Base-by-base conservation (phyloP, 257 asterid genomes). In the Handroanthus guayacan region DNA sequence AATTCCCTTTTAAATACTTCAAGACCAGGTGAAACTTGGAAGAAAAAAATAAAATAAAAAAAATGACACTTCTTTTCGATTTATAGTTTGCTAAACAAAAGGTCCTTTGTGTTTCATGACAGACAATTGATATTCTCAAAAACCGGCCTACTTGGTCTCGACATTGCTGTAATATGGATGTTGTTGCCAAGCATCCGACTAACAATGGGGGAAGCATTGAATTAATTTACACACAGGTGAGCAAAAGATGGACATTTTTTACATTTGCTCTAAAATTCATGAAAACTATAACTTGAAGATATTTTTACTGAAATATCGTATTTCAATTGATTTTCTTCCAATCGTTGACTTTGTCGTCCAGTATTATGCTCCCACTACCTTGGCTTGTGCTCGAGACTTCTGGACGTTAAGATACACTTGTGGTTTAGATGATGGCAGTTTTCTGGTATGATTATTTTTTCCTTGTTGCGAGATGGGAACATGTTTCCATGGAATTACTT, bases 341-440 rank as follows among this genome's bases (percentile, higher is more conserved):
- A 47, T 43, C 37, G 18, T 51, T 62, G 57, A 68, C 62, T 63
- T 39, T 71, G 11, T 45, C 69, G 64, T 62, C 61, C 76, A 87
- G 91, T 76, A 66, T 67, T 82, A 87, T 76, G 86, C 88, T 79
- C 85, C 87, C 44, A 87, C 87, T 34, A 85, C 74, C 74, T 37
- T 87, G 82, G 87, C 89, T 9, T 77, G 70, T 75, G 86, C 88
- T 74, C 85, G 89, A 72, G 86, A 87, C 79, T 85, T 87, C 65
- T 87, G 89, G 87, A 85, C 83, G 41, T 36, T 87, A 60, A 83
- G 91, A 87, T 84, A 75, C 76, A 78, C 87, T 81, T 83, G 81
- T 12, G 25, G 68, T 37, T 64, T 83, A 48, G 86, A 76, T 20
- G 86, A 87, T 71, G 91, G 89, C 11, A 62, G 86, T 80, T 67